Percentiles rank a stretch among this genome's conserved stretches.
Conservation (phyloP, 441 rosid species). For the Theobroma grandiflorum region DNA sequence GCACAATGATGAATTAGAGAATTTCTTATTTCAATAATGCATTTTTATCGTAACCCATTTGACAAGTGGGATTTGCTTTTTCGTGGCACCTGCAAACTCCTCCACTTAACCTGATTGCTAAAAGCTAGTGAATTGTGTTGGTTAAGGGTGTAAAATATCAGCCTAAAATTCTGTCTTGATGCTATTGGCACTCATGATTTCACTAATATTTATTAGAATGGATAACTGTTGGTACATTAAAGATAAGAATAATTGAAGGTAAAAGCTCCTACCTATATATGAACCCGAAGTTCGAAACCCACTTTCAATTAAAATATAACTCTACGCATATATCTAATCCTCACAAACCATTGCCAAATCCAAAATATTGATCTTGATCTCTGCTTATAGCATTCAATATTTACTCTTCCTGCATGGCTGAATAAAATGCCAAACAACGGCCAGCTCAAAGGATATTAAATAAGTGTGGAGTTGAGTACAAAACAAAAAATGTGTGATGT, state of each 20-base stretch:
- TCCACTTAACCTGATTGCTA: neutral
- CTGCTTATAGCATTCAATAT: neutral
- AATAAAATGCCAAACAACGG: neutral
- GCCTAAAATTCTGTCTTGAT: neutral
- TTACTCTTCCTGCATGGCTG: neutral
- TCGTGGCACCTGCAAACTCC: too few species aligned
- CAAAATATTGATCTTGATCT: neutral
- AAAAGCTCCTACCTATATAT: neutral
- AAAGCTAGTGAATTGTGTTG: neutral
- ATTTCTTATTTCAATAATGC: neutral
- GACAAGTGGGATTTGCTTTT: neutral
- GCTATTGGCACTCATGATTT: neutral
- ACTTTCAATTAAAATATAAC: neutral
- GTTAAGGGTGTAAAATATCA: neutral
- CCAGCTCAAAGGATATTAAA: neutral
- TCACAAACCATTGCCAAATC: neutral
- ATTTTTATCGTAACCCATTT: neutral
- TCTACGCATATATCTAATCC: neutral
- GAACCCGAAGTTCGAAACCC: neutral
- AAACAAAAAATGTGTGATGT: neutral
- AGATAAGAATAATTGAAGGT: neutral
- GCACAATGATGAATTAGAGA: neutral
- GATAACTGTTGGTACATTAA: neutral
- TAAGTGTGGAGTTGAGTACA: neutral
- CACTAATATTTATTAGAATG: neutral